Percentiles rank a stretch among this genome's conserved stretches.
phyloP scores from a whole-genome alignment of 352 stramenopile genomes.

The Phytopythium vexans region DNA sequence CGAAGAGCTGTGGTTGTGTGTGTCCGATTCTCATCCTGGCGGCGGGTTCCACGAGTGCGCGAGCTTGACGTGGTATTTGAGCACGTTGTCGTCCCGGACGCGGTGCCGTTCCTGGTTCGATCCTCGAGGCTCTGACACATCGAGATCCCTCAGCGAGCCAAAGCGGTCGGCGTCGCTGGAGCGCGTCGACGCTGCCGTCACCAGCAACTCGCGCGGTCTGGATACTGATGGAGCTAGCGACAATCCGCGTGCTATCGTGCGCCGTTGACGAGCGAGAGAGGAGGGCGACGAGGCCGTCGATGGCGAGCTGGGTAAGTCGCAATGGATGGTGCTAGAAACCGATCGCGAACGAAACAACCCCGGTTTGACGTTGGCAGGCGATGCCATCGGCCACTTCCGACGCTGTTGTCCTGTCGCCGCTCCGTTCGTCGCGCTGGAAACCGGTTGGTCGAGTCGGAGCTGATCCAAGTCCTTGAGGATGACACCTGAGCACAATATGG shows the following conservation, averaged over 20 bases:
- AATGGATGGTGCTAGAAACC: constrained; percentile 30
- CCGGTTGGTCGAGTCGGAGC: constrained; percentile 16
- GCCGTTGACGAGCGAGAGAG: background rate
- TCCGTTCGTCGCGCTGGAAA: too few relatives aligned
- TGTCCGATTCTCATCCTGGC: background rate
- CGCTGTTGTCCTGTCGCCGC: too few relatives aligned
- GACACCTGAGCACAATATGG: constrained; percentile 15
- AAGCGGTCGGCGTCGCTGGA: constrained; percentile 18
- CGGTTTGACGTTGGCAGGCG: constrained; percentile 40
- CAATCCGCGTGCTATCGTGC: background rate
- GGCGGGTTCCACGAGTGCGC: constrained; percentile 50
- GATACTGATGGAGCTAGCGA: too few relatives aligned
- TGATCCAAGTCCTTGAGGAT: constrained; percentile 56
- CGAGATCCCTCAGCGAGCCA: too few relatives aligned
- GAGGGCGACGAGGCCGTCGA: too few relatives aligned
- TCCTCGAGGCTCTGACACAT: constrained; percentile 2
- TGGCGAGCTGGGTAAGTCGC: constrained; percentile 18
- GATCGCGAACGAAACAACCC: constrained; percentile 24
- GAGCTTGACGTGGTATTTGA: constrained; percentile 62
- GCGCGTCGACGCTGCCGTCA: constrained; percentile 3
- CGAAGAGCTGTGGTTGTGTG: background rate
- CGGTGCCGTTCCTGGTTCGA: constrained; percentile 10
- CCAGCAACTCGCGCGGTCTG: background rate
- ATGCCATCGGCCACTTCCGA: constrained; percentile 46
- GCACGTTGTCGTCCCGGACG: constrained; percentile 16